phyloP scores from a whole-genome alignment of 331 rosid genomes.

The Quercus lobata region DNA sequence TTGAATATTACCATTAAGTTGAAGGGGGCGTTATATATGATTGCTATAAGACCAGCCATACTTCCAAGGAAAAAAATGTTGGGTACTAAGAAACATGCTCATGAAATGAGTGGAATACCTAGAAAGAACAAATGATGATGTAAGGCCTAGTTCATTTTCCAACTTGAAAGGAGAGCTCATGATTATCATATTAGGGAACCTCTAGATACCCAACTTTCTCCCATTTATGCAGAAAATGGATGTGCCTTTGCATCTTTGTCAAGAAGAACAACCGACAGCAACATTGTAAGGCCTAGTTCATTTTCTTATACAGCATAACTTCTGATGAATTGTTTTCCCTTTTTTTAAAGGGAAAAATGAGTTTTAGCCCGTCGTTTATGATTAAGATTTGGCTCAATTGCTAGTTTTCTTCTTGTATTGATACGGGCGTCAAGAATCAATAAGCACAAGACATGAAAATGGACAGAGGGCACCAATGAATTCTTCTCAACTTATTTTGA shows the following conservation, averaged over 20 bases:
- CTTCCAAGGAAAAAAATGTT: no score
- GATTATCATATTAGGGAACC: neutral
- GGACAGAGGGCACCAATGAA: neutral
- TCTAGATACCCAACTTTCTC: neutral
- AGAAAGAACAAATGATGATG: neutral
- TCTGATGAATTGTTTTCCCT: neutral
- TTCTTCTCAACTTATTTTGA: neutral
- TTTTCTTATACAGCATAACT: conserved; percentile 11
- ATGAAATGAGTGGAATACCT: neutral
- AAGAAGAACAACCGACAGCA: neutral
- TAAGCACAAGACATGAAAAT: neutral
- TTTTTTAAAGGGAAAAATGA: neutral
- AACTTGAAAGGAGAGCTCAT: neutral
- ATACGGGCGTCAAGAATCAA: neutral
- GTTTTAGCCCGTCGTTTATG: neutral
- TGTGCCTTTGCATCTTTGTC: neutral
- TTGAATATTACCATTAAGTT: neutral
- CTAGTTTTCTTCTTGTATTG: neutral
- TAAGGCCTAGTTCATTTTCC: neutral
- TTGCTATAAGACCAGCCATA: neutral
- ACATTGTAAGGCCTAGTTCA: neutral
- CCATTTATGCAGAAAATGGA: neutral
- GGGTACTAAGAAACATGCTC: no score
- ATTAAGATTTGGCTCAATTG: conserved; percentile 5
- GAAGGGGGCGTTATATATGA: neutral